Percentiles rank a stretch among this genome's conserved stretches.
These are phyloP conservation scores for Chrysoporthe cubensis DNA, from an alignment of 2,329 filamentous ascomycete species.

Conservation along the genomic window DNA sequence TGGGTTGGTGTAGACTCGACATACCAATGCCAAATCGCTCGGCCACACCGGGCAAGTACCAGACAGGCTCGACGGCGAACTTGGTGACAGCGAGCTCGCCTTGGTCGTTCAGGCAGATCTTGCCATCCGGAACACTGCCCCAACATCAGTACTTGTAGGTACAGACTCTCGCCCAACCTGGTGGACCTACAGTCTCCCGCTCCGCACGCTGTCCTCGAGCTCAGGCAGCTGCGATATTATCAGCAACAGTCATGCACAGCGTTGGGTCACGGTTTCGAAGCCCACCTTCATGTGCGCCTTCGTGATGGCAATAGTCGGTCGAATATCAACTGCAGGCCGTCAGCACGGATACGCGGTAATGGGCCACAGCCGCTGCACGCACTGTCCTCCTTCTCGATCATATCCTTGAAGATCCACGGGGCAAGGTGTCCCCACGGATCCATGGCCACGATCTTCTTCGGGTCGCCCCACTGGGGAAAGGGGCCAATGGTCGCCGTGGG, in stretches of 20 bases:
- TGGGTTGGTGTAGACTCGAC: slow-evolving; percentile 30
- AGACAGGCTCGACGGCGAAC: slow-evolving; percentile 93
- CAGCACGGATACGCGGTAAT: slow-evolving; percentile 20
- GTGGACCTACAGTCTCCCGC: slow-evolving; percentile 68
- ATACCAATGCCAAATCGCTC: slow-evolving; percentile 87
- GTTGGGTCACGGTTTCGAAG: neutral
- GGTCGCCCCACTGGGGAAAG: slow-evolving; percentile 86
- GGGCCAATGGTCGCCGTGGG: slow-evolving; percentile 88
- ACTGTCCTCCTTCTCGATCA: slow-evolving; percentile 75
- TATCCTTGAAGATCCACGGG: slow-evolving; percentile 80
- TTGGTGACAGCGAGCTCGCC: slow-evolving; percentile 95
- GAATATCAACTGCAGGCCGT: slow-evolving; percentile 67
- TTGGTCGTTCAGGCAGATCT: slow-evolving; percentile 82
- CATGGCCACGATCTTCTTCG: slow-evolving; percentile 96
- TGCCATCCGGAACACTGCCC: slow-evolving; percentile 71
- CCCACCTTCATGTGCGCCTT: slow-evolving; percentile 84
- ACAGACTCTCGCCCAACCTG: neutral
- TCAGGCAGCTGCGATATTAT: slow-evolving; percentile 69
- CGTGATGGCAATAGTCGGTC: slow-evolving; percentile 89
- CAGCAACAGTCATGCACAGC: neutral
- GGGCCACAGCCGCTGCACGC: slow-evolving; percentile 29
- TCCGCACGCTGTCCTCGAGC: slow-evolving; percentile 82
- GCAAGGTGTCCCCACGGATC: slow-evolving; percentile 90
- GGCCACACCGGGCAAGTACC: slow-evolving; percentile 86
- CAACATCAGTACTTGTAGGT: neutral